A percentile compares a stretch with the other conserved stretches of the same genome.
phyloP scores from a whole-genome alignment of 805 yeast species.

The Candida dendrica region DNA sequence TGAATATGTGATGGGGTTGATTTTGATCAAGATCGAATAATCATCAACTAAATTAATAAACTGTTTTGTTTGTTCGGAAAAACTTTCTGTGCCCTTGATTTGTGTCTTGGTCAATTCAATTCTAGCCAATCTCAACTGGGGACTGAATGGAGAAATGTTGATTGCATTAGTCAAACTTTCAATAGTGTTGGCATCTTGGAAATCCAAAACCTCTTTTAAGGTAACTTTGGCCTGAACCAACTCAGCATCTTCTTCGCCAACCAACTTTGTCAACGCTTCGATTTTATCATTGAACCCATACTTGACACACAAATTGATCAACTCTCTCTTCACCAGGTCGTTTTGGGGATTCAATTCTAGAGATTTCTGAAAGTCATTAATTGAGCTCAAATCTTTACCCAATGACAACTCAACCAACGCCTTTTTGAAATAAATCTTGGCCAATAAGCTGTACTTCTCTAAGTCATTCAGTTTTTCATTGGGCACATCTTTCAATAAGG shows the following conservation, averaged over 20 bases:
- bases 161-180: conserved; percentile 27
- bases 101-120: conserved; percentile 22
- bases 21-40: conserved; percentile 18
- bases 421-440: conserved; percentile 47
- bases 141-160: conserved; percentile 36
- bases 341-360: conserved; percentile 32
- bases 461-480: conserved; percentile 1
- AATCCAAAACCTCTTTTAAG: conserved; percentile 11
- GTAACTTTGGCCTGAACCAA: conserved; percentile 9
- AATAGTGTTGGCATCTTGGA: conserved; percentile 22
- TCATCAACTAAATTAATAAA: conserved; percentile 18
- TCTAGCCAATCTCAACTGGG: conserved; percentile 25
- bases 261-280: conserved; percentile 1
- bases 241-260: conserved; percentile 7
- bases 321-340: conserved; percentile 41
- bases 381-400: conserved; percentile 46
- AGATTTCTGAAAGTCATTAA: conserved; percentile 43
- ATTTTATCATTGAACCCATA: conserved; percentile 42
- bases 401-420: conserved; percentile 55
- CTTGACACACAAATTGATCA: conserved; percentile 41
- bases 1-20: conserved; percentile 21
- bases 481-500: conserved; percentile 6
- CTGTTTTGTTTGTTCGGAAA: conserved; percentile 12
- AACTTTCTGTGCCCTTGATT: conserved; percentile 9
- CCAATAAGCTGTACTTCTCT: conserved; percentile 16